Evolutionary conservation across 2,329 filamentous ascomycete genomes (phyloP), one percentile per base, ranked within the genome.

Genomic region (Magnaporthales sp.): DNA sequence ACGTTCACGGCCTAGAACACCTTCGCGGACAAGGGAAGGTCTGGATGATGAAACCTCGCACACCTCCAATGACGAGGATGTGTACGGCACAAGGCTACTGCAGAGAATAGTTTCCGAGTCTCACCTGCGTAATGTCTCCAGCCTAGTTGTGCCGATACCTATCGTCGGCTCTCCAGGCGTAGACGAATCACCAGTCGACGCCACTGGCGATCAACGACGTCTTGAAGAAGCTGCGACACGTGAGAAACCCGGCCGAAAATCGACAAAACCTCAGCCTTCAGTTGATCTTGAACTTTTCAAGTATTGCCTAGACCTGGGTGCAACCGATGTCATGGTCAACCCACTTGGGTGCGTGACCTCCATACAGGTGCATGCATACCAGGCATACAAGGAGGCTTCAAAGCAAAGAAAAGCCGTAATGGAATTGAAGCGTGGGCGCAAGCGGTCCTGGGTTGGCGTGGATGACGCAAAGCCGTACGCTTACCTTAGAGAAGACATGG

Each of bases 401-500:
- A 88, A 86, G 73, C 90, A 93, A 73, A 89, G 92, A 73, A 84
- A 89, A 68, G 86, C 88, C 22, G 84, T 93, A 68, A 75, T 93
- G 67, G 89, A 91, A 68, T 82, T 90, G 68, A 90, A 89, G 73
- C 88, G 89, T 71, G 88, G 89, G 61, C 86, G 93, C 66, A 96
- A 96, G 77, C 86, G 92, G 66, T 97, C 93, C 0, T 97, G 93
- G 93, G 92, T 97, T 58, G 93, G 93, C 29, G 85, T 96, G 11
- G 87, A 91, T 73, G 91, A 94, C 71, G 86, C 92, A 71, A 90
- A 93, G 75, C 92, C 93, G 1, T 97, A 93, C 78, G 89, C 92
- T 19, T 97, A 97, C 77, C 80, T 97, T 66, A 85, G 93, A 68
- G 93, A 97, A 79, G 91, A 91, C 64, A 97, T 97, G 92, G 93